Percentiles rank a stretch among this genome's conserved stretches.
Conservation (phyloP, 1,284 basidiomycete genomes). For the Cutaneotrichosporon daszewskae region DNA sequence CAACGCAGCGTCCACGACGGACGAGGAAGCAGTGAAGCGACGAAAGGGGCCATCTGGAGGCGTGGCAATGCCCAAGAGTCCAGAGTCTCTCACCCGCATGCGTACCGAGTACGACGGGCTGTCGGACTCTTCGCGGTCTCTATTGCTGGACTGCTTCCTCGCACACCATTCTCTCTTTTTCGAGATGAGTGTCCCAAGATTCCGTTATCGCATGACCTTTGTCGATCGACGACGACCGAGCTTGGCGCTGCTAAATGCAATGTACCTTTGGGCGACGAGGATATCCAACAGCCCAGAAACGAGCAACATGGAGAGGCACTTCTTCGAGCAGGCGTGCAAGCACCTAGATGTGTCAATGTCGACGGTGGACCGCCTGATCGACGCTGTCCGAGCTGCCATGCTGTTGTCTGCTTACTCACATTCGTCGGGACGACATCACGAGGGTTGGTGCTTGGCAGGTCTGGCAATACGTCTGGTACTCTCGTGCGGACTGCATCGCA, state of each 20-base stretch:
- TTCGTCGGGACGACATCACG: slow-evolving; percentile 38
- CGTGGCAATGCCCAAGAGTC: not conserved
- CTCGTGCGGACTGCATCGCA: slow-evolving; percentile 42
- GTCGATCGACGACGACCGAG: slow-evolving; percentile 34
- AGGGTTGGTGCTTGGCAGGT: slow-evolving; percentile 39
- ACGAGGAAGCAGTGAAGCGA: slow-evolving; percentile 18
- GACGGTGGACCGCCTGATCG: slow-evolving; percentile 37
- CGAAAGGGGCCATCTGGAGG: not conserved
- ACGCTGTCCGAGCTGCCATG: slow-evolving; percentile 37
- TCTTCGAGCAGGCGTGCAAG: slow-evolving; percentile 31
- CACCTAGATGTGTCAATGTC: slow-evolving; percentile 33
- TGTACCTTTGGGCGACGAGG: slow-evolving; percentile 45
- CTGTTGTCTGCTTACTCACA: slow-evolving; percentile 37
- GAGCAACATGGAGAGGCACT: slow-evolving; percentile 30
- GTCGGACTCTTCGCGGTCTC: slow-evolving; percentile 25
- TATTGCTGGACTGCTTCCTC: slow-evolving; percentile 37
- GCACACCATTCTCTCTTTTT: slow-evolving; percentile 38
- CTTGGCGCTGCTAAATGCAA: slow-evolving; percentile 38
- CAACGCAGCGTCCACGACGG: slow-evolving; percentile 10
- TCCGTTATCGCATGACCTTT: slow-evolving; percentile 38
- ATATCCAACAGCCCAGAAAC: slow-evolving; percentile 33
- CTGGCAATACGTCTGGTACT: slow-evolving; percentile 30
- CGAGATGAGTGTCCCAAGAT: slow-evolving; percentile 42
- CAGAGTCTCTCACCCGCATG: slow-evolving; percentile 7
- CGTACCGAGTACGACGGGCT: slow-evolving; percentile 33